These are phyloP conservation scores for Trichoderma gracile DNA, from an alignment of 2,329 filamentous ascomycete genomes.

Conservation along the genomic window DNA sequence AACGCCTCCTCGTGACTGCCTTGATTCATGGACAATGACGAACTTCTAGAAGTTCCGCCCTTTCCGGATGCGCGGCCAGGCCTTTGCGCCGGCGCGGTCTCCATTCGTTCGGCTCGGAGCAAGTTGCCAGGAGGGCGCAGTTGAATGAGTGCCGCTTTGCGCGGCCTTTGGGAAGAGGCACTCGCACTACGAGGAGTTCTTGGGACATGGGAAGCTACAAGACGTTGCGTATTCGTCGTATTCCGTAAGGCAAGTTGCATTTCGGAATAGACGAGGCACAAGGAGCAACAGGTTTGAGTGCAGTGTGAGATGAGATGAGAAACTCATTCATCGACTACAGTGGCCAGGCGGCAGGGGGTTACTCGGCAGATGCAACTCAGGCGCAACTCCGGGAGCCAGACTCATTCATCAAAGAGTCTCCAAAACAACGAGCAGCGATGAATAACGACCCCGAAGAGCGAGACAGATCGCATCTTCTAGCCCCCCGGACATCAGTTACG, in stretches of 20 bases:
- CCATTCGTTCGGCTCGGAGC: slow-evolving; percentile 4
- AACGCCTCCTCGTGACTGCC: slow-evolving; percentile 17
- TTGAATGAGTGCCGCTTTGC: neutral
- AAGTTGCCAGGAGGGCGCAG: slow-evolving; percentile 1
- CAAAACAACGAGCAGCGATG: neutral
- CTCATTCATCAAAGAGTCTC: neutral
- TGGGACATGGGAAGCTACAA: no score
- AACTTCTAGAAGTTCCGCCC: slow-evolving; percentile 21
- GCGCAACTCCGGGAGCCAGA: neutral
- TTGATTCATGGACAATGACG: slow-evolving; percentile 14
- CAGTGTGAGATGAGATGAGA: neutral
- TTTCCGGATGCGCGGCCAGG: slow-evolving; percentile 14
- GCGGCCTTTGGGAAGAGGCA: neutral
- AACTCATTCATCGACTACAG: no score
- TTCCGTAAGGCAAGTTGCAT: neutral
- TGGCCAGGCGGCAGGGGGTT: neutral
- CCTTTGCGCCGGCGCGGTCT: neutral
- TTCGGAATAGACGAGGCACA: neutral
- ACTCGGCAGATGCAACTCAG: neutral
- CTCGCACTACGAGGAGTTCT: neutral
- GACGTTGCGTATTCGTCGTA: no score
- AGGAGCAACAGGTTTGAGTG: neutral
- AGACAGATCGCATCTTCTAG: neutral
- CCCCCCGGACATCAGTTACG: neutral
- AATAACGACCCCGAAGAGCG: neutral